phyloP scores from a whole-genome alignment of 2,329 filamentous ascomycete species.

The Emericellopsis atlantica region DNA sequence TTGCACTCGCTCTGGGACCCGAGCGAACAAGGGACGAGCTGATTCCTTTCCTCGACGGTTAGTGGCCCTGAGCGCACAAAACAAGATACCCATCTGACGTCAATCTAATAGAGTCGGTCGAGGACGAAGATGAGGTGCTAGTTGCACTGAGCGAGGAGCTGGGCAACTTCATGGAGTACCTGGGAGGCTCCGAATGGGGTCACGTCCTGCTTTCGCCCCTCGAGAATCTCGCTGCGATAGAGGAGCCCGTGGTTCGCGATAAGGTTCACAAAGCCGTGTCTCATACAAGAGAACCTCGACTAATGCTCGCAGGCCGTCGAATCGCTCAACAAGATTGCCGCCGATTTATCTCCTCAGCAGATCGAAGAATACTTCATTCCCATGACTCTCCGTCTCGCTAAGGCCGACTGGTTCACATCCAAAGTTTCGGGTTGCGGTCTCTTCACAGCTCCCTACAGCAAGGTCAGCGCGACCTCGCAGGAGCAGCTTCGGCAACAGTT shows the following conservation, averaged over 20 bases:
- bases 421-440: constrained; percentile 97
- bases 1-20: constrained; percentile 87
- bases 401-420: constrained; percentile 99
- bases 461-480: constrained; percentile 77
- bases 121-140: constrained; percentile 97
- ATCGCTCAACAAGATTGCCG: constrained; percentile 98
- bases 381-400: constrained; percentile 86
- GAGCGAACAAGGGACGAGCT: constrained; percentile 97
- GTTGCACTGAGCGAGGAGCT: constrained; percentile 96
- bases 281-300: too few species aligned
- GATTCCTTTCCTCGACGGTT: constrained; percentile 97
- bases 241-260: constrained; percentile 93
- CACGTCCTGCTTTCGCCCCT: constrained; percentile 94
- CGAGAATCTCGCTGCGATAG: constrained; percentile 96
- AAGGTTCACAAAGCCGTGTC: constrained; percentile 49
- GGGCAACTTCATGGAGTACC: constrained; percentile 93
- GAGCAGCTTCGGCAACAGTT: constrained; percentile 89
- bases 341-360: constrained; percentile 78
- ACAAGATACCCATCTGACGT: constrained; percentile 1
- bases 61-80: constrained; percentile 22
- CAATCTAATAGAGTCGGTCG: constrained; percentile 68
- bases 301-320: constrained; percentile 67
- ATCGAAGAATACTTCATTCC: constrained; percentile 97
- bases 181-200: constrained; percentile 84
- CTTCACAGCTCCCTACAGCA: constrained; percentile 86